Evolutionary conservation across 345 rosid species (phyloP), one percentile per base, ranked within the genome.

Genomic region (Salix dunnii): DNA sequence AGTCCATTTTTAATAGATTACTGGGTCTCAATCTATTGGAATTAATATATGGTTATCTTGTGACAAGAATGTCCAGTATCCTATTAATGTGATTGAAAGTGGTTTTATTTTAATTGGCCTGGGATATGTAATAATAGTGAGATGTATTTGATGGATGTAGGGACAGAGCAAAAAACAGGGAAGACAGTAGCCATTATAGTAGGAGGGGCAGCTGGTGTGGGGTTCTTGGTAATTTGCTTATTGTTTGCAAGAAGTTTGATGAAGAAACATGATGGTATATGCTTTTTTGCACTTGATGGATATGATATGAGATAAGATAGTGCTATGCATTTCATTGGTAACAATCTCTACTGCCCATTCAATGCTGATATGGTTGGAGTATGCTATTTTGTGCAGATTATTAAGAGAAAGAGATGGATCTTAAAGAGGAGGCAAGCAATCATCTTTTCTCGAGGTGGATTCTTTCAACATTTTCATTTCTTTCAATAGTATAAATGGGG

Each of bases 141-240:
- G 55, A 25, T 33, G 23, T 60, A 67, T 51, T 6, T 48, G 78
- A 82, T 43, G 70, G 82, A 68, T 77, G 78, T 62, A 85, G 89
- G 86, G 73, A 75, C 92, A 77, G 92, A 90, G 79, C 91, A 85
- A 73, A 90, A 80, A 71, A 83, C 98, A 60, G 95, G 95, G 30
- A 96, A 90, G 87, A 92, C 98, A 17, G 99, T 93, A 89, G 99
- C 99, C 81, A 93, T 96, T 78, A 92, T 96, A 84, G 75, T 96
- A 70, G 99, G 99, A 85, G 98, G 99, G 74, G 95, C 92, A 63
- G 97, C 92, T 74, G 97, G 89, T 67, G 91, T 96, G 30, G 98
- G 92, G 51, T 96, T 96, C 79, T 83, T 96, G 77, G 91, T 96
- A 66, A 96, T 93, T 72, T 89, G 90, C 76, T 82, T 93, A 84